These are phyloP conservation scores for Suhomyces bolitotheri DNA, from an alignment of 1,139 yeast species.

Conservation along the genomic window DNA sequence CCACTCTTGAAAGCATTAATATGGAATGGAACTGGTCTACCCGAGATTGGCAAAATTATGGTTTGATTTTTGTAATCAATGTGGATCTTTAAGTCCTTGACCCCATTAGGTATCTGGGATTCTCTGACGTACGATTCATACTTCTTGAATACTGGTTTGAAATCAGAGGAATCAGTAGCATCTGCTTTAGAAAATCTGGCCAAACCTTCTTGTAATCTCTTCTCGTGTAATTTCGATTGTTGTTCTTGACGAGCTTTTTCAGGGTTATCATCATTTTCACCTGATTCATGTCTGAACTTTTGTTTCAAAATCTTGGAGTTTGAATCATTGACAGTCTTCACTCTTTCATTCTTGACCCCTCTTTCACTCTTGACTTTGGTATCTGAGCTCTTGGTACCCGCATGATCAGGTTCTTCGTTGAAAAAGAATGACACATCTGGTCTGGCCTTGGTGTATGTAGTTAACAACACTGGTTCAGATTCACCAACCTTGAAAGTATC, in stretches of 20 bases:
- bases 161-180: constrained; percentile 64
- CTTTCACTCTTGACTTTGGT: constrained; percentile 35
- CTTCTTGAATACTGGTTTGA: constrained; percentile 77
- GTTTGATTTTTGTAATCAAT: constrained; percentile 89
- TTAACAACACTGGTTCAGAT: constrained; percentile 62
- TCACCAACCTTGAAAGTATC: constrained; percentile 78
- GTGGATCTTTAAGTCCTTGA: constrained; percentile 80
- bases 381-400: constrained; percentile 18
- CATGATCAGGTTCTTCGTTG: constrained; percentile 60
- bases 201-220: constrained; percentile 82
- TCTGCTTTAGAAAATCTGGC: constrained; percentile 75
- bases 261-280: constrained; percentile 66
- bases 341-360: constrained; percentile 35
- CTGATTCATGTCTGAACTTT: constrained; percentile 77
- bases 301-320: constrained; percentile 69
- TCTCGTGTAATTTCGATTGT: constrained; percentile 80
- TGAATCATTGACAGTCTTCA: constrained; percentile 32
- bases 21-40: constrained; percentile 98
- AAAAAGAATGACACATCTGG: constrained; percentile 83
- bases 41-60: constrained; percentile 85
- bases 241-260: constrained; percentile 81
- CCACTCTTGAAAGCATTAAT: constrained; percentile 93
- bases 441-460: constrained; percentile 71
- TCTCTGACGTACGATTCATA: constrained; percentile 95
- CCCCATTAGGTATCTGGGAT: constrained; percentile 81